Base-by-base conservation (phyloP, 2,329 filamentous ascomycete species). In the Ophiocordyceps sinensis region DNA sequence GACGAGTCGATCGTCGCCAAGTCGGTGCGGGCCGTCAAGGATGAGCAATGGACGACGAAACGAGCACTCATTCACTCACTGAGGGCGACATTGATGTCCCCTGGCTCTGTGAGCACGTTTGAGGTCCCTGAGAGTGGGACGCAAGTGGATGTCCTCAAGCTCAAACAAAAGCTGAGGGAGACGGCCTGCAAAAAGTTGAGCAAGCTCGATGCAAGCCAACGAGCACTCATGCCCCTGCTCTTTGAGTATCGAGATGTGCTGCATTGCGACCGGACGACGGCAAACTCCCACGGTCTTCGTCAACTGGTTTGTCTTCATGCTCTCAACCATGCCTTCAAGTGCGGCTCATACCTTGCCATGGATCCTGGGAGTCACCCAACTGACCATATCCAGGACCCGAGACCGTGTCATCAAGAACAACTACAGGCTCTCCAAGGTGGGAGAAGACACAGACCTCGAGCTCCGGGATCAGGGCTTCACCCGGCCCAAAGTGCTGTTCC, bases 381-480 rank as follows among this genome's bases (percentile, higher is more conserved):
- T 42, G 47, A 29, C 2, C 46, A 40, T 2, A 5, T 23, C 1
- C 39, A 79, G 75, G 59, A 95, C 89, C 2, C 79, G 91, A 48
- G 89, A 96, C 54, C 77, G 79, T 28, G 83, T 96, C 0, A 75
- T 96, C 45, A 96, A 94, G 61, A 93, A 96, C 63, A 96, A 88
- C 54, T 76, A 83, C 41, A 85, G 79, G 47, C 63, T 94, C 11
- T 69, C 81, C 10, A 79, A 79, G 50, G 76, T 82, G 41, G 70
- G 75, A 4, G 71, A 73, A 10, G 70, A 70, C 31, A 65, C 72
- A 14, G 79, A 84, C 31, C 64, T 83, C 5, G 86, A 94, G 49
- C 68, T 87, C 15, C 77, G 87, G 47, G 91, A 98, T 50, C 91
- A 98, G 61, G 91, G 91, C 0, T 98, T 95, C 60, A 95, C 89